Base-by-base conservation (phyloP, 345 rosid species). In the Mangifera indica region DNA sequence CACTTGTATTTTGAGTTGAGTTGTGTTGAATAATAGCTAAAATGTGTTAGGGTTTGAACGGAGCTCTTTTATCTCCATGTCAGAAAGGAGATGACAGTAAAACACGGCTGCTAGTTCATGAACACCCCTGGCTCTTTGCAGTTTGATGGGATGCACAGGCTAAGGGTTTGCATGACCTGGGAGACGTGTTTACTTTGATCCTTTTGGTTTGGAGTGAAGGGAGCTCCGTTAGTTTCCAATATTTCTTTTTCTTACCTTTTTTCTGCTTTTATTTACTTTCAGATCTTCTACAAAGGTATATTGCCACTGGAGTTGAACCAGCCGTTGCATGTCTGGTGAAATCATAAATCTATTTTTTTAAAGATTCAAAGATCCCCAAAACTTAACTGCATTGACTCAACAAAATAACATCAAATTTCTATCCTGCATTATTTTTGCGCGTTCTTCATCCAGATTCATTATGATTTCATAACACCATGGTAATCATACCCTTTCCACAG, bases 21-120 rank as follows among this genome's bases (percentile, higher is more conserved):
- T 6, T 26, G 15, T 14, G 26, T 15, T 61, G 48, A 29, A 49
- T 10, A 17, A 10, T 12, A 20, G 45, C 15, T 51, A 10, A 26
- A 34, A 7, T 24, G 26, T 29, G 52, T 13, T 29, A 25, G 48
- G 75, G 67, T 46, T 49, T 5, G 2, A 66, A 53, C 42, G 82
- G 91, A 60, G 89, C 88, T 89, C 85, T 76, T 86, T 11, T 10
- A 69, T 66, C 91, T 84, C 84, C 93, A 79, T 37, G 0, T 44
- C 70, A 74, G 78, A 82, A 80, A 78, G 83, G 82, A 84, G 82
- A 69, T 75, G 86, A 87, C n/a, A 82, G 85, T 64, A 66, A 46
- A 63, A 76, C 82, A 71, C 84, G 82, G 74, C 93, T 89, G 88
- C 91, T 67, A 59, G 86, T 72, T 85, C 93, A 89, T 82, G 93